Base-by-base conservation (phyloP, 148 eudicot species). In the Camellia japonica region DNA sequence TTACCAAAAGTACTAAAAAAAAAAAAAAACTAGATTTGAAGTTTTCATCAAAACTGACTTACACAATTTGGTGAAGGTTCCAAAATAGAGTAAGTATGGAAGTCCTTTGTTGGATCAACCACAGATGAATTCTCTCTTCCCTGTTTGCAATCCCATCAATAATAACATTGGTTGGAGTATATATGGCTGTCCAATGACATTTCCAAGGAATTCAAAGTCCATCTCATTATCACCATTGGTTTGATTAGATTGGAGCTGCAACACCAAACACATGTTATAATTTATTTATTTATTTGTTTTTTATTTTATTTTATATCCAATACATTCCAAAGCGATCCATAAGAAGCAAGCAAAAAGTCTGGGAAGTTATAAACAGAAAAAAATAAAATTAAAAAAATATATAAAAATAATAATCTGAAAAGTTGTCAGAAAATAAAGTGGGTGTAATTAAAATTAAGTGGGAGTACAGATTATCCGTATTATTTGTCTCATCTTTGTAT, bases 31-130 rank as follows among this genome's bases (percentile, higher is more conserved):
- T 30, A 30, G 38, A 49, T 49, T 0, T 49, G 52, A 3, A 49
- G 52, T 30, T 30, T 30, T 30, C 52, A 49, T 49, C 52, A 49
- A 49, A 49, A 49, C 7, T 49, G 52, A 71, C 95, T 90, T 91
- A 93, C 97, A 93, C 93, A 79, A 91, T 91, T 76, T 93, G 92
- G 79, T 91, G 85, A 63, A 87, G 69, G 75, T 93, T 93, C 97
- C 97, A 91, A 65, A 47, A 93, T 83, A 38, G 97, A 89, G 76
- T 93, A 93, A 59, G 97, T 91, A 67, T 93, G 97, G 78, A 90
- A 93, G 73, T 91, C 91, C 66, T 78, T 49, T 9, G 93, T 90
- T 20, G 97, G 97, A 86, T 93, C 97, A 79, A 93, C 97, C 97
- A 93, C 19, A 93, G 77, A 80, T 84, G 69, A 67, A 91, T 78